phyloP scores from a whole-genome alignment of 192 early-diverging fungal species.

The Rhizoclosmatium globosum region DNA sequence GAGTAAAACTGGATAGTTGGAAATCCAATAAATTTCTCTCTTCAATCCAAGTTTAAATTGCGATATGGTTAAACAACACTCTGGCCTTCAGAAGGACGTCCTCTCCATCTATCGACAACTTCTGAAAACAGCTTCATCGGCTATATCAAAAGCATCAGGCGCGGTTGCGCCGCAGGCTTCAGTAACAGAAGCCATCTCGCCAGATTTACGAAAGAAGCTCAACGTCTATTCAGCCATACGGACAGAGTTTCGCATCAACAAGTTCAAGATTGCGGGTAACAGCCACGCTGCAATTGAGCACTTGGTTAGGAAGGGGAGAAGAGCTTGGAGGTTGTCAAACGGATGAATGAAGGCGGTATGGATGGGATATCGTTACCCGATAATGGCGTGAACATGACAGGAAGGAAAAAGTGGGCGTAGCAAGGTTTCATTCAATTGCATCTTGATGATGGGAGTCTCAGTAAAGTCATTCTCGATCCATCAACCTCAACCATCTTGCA shows the following conservation, averaged over 20 bases:
- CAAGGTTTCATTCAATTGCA: not conserved
- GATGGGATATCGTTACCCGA: not conserved
- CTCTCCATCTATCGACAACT: constrained; percentile 20
- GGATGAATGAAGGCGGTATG: not conserved
- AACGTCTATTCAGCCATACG: constrained; percentile 29
- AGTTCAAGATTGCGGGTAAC: not conserved
- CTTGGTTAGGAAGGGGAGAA: constrained; percentile 14
- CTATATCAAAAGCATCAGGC: not conserved
- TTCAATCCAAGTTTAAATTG: not conserved
- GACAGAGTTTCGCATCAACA: constrained; percentile 6
- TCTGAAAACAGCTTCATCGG: not conserved
- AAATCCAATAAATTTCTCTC: not conserved
- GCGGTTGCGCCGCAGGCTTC: not conserved
- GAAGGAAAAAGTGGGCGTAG: constrained; percentile 6
- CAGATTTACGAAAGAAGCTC: not conserved
- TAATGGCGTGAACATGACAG: not conserved
- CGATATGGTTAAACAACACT: constrained; percentile 4
- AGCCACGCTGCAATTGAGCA: constrained; percentile 18
- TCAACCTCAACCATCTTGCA: too few relatives aligned
- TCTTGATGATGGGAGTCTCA: too few relatives aligned
- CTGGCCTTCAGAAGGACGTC: constrained; percentile 23
- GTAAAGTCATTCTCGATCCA: too few relatives aligned
- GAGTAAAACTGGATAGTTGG: not conserved
- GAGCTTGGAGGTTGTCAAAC: constrained; percentile 12
- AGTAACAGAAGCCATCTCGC: not conserved